Evolutionary conservation across 352 stramenopile species (phyloP).

Genomic region (Saprolegnia diclina): DNA sequence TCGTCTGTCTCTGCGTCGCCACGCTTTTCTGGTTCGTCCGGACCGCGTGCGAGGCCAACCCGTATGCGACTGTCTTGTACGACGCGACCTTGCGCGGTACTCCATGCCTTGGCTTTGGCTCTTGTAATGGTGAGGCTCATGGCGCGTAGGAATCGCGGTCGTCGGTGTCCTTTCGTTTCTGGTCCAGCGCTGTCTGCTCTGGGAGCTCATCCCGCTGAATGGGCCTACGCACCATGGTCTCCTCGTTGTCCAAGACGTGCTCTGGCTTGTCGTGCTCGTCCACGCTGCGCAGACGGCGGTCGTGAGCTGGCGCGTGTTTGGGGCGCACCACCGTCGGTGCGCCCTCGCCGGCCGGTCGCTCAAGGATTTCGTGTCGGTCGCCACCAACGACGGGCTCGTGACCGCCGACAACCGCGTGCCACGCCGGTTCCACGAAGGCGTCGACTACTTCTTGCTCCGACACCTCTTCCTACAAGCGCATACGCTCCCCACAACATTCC

Average conservation of each 20-base stretch:
- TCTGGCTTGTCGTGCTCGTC: conserved; percentile 4
- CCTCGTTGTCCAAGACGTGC: neutral
- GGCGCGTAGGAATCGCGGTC: neutral
- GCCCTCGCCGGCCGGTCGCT: neutral
- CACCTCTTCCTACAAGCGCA: neutral
- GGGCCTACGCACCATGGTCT: neutral
- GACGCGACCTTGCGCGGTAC: neutral
- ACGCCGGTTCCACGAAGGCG: neutral
- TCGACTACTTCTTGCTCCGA: neutral
- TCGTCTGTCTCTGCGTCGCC: neutral
- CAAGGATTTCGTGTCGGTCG: neutral
- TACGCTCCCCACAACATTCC: neutral
- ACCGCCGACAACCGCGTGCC: neutral
- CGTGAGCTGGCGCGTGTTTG: neutral
- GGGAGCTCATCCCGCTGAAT: neutral
- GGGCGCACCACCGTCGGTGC: neutral
- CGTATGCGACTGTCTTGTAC: neutral
- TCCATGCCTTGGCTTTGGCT: neutral
- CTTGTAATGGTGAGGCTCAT: neutral
- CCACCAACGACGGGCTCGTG: neutral
- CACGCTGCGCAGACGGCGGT: neutral
- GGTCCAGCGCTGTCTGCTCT: neutral
- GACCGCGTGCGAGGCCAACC: neutral
- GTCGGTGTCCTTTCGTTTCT: neutral
- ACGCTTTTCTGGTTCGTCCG: neutral